phyloP scores from a whole-genome alignment of 2,329 filamentous ascomycete species.

The Moelleriella libera region DNA sequence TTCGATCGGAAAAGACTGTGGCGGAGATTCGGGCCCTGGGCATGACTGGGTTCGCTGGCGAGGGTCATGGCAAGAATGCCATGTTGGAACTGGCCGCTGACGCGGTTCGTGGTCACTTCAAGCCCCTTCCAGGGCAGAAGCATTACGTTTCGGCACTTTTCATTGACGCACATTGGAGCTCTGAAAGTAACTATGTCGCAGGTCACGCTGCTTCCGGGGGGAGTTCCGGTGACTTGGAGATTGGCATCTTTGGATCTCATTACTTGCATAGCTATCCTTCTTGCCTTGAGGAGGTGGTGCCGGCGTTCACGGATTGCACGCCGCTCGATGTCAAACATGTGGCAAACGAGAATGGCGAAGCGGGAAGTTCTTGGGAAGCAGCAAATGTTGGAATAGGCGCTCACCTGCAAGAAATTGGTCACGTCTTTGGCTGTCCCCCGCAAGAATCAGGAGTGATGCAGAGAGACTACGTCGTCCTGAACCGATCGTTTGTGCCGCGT shows the following conservation, averaged over 20 bases:
- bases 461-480: constrained; percentile 71
- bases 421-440: constrained; percentile 79
- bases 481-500: constrained; percentile 66
- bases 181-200: constrained; percentile 50
- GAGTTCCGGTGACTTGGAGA: constrained; percentile 53
- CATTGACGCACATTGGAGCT: constrained; percentile 83
- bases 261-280: constrained; percentile 83
- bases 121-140: constrained; percentile 60
- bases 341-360: constrained; percentile 75
- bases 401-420: constrained; percentile 82
- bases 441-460: constrained; percentile 89
- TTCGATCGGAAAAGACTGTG: constrained; percentile 71
- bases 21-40: constrained; percentile 70
- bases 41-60: constrained; percentile 60
- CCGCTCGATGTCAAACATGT: constrained; percentile 68
- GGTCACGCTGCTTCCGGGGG: constrained; percentile 80
- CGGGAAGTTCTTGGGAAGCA: constrained; percentile 89
- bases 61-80: constrained; percentile 55
- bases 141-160: constrained; percentile 80
- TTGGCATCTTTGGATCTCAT: constrained; percentile 88
- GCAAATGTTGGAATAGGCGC: constrained; percentile 88
- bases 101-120: constrained; percentile 67
- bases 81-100: constrained; percentile 66
- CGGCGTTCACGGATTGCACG: constrained; percentile 82
- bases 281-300: constrained; percentile 77